Percentiles rank a stretch among this genome's conserved stretches.
Conservation (phyloP, 2,329 filamentous ascomycete species). For the Paraconiothyrium brasiliense region DNA sequence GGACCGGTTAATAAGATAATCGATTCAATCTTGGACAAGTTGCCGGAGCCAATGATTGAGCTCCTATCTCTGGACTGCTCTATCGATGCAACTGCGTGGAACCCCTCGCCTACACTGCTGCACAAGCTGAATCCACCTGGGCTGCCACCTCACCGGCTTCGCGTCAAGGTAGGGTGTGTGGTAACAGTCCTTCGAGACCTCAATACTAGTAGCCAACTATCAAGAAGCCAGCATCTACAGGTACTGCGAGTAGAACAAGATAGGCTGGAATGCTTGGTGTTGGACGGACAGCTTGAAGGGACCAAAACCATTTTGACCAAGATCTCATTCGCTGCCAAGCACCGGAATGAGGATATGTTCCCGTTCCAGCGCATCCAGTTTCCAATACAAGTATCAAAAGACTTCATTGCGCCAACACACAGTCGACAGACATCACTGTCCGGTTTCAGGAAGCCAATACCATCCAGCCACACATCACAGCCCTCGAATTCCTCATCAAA, state of each 20-base stretch:
- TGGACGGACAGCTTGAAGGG: conserved; percentile 46
- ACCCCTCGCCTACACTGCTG: conserved; percentile 36
- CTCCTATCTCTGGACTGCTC: conserved; percentile 44
- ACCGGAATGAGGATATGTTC: conserved; percentile 38
- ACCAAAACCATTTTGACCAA: conserved; percentile 44
- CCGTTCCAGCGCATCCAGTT: conserved; percentile 44
- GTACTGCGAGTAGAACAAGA: conserved; percentile 39
- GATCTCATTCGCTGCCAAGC: conserved; percentile 37
- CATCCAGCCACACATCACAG: conserved; percentile 21
- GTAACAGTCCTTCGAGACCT: conserved; percentile 40
- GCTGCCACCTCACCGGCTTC: conserved; percentile 46
- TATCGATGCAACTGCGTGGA: conserved; percentile 30
- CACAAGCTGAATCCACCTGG: conserved; percentile 45
- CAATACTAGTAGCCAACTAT: conserved; percentile 40
- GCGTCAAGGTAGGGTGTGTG: conserved; percentile 46
- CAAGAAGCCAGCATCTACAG: conserved; percentile 45
- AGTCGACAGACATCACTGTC: conserved; percentile 22
- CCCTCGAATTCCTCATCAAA: conserved; percentile 17
- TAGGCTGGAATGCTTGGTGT: conserved; percentile 43
- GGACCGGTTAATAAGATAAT: conserved; percentile 41
- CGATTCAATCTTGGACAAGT: conserved; percentile 33
- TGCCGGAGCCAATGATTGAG: conserved; percentile 43
- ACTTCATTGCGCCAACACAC: conserved; percentile 17
- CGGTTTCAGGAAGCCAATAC: conserved; percentile 34
- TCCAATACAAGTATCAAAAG: conserved; percentile 41